Base-by-base conservation (phyloP, 768 basidiomycete species). In the Candolleomyces efflorescens region DNA sequence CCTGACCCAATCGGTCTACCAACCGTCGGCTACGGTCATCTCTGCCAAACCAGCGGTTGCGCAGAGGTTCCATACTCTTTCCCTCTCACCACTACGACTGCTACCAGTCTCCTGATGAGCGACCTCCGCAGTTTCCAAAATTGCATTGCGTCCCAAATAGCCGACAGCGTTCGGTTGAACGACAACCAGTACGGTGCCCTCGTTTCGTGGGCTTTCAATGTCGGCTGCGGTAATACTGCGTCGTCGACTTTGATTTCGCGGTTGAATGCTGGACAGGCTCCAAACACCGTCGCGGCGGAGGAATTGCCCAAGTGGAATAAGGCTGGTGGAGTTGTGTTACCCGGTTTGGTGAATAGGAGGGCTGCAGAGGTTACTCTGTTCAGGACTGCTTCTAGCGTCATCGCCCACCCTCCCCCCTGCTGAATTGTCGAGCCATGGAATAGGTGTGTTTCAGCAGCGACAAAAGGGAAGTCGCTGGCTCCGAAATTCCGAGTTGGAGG, bases 1-100 rank as follows among this genome's bases (percentile, higher is more conserved):
- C 73, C 72, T 11, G 73, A 74, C 60, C 73, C 73, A 41, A 68
- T 73, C 22, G 71, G 70, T 22, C 65, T 74, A 38, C 71, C 71
- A 9, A 74, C 71, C 27, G 73, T 72, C 47, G 73, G 73, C 18
- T 74, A 68, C 59, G 71, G 72, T 10, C 73, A 74, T 57, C 65
- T 69, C 27, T 74, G 73, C 62, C 48, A 67, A 46, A 65, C 56
- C 24, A 62, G 58, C 11, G 65, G 67, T 22, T 74, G 73, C 60
- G 54, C 62, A 36, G 73, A 74, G 57, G 71, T 72, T 6, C 67
- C 71, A 11, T 72, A 68, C 60, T 50, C 64, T 24, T 73, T 73
- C 68, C 71, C 73, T 0, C 64, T 74, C 43, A 70, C 69, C 45
- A 64, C 66, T 48, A 59, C 67, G 15, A 62, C 60, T 6, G 73